Percentiles rank a stretch among this genome's conserved stretches.
Conservation (phyloP, 208 protist species). For the Histomonas meleagridis region DNA sequence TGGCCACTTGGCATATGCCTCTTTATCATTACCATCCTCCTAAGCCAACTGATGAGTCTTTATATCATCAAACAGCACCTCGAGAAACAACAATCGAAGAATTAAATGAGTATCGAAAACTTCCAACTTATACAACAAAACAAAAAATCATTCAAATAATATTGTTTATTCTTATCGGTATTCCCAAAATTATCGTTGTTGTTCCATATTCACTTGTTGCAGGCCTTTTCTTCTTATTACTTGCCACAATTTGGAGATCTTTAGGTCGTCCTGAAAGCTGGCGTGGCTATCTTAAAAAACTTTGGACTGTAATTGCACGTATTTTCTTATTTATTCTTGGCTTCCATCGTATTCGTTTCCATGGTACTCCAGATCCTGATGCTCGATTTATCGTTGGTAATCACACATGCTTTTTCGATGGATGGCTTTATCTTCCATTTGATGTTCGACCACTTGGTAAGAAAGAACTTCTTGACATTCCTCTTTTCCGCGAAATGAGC, state of each 20-base stretch:
- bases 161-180: constrained; percentile 1
- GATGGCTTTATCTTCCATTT: neutral
- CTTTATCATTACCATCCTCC: neutral
- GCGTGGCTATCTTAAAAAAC: neutral
- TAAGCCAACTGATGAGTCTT: neutral
- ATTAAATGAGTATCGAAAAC: neutral
- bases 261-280: neutral
- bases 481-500: neutral
- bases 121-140: neutral
- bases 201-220: neutral
- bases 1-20: too few relatives aligned
- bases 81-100: neutral
- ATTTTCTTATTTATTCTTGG: constrained; percentile 16
- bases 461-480: neutral
- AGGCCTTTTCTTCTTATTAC: neutral
- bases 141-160: neutral
- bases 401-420: neutral
- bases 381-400: neutral
- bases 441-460: neutral
- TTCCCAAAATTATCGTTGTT: neutral
- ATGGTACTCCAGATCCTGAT: neutral
- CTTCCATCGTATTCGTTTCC: neutral
- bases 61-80: neutral
- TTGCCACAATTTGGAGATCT: neutral
- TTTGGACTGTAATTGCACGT: neutral